A percentile compares a stretch with the other conserved stretches of the same genome.
phyloP scores from a whole-genome alignment of 2,329 filamentous ascomycete species.

The Epicoccum sorghinum region DNA sequence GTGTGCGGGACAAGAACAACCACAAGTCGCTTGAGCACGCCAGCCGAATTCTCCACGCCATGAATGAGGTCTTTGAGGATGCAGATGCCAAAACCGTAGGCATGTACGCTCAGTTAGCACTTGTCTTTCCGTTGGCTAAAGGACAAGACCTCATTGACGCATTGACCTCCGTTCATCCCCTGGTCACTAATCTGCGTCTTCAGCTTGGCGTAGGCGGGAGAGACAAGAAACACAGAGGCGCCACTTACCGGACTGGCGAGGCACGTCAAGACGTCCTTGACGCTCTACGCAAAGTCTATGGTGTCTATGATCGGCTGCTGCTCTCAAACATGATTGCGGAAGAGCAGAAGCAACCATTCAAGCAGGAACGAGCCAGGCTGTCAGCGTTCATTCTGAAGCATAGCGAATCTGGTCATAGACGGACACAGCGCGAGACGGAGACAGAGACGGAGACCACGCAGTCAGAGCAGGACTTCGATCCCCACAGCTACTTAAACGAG shows the following conservation, averaged over 20 bases:
- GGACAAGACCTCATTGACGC: slow-evolving; percentile 39
- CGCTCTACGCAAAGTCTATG: slow-evolving; percentile 37
- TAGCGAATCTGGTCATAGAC: background rate
- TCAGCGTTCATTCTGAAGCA: slow-evolving; percentile 30
- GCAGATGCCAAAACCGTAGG: slow-evolving; percentile 36
- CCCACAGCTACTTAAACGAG: slow-evolving; percentile 18
- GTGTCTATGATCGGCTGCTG: slow-evolving; percentile 40
- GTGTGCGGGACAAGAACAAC: slow-evolving; percentile 78
- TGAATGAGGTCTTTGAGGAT: slow-evolving; percentile 36
- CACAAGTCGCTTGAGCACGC: slow-evolving; percentile 70
- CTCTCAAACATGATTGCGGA: slow-evolving; percentile 38
- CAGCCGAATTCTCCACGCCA: slow-evolving; percentile 63
- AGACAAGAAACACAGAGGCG: slow-evolving; percentile 8
- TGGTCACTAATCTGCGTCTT: slow-evolving; percentile 35
- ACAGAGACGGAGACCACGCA: background rate
- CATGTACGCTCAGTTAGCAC: slow-evolving; percentile 41
- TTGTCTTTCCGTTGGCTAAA: slow-evolving; percentile 35
- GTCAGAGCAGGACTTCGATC: slow-evolving; percentile 17
- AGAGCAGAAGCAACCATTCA: slow-evolving; percentile 36
- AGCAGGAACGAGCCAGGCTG: slow-evolving; percentile 32
- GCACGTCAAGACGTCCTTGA: slow-evolving; percentile 34
- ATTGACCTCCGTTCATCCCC: slow-evolving; percentile 33
- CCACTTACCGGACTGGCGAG: slow-evolving; percentile 22
- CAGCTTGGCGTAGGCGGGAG: slow-evolving; percentile 38
- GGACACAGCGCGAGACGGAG: background rate